Evolutionary conservation across 2,329 filamentous ascomycete genomes (phyloP).

Genomic region (Penicillium sclerotiorum): DNA sequence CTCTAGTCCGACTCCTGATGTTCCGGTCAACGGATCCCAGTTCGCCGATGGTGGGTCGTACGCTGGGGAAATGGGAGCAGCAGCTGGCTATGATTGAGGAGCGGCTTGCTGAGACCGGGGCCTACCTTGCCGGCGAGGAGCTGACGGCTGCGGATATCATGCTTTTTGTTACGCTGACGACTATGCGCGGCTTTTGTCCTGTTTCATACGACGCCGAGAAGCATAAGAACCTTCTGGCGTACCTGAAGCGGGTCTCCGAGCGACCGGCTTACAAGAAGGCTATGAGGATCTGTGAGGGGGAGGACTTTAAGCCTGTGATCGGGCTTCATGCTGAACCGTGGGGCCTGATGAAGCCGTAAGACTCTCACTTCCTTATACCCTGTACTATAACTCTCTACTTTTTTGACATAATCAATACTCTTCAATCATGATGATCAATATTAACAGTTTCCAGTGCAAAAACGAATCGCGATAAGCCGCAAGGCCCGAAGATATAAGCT

Average conservation of each 20-base stretch:
- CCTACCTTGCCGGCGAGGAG: slow-evolving; percentile 22
- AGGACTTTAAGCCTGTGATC: slow-evolving; percentile 23
- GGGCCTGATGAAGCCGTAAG: slow-evolving; percentile 3
- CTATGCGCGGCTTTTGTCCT: slow-evolving; percentile 23
- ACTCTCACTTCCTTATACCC: background rate
- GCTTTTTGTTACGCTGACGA: slow-evolving; percentile 22
- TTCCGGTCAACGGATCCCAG: slow-evolving; percentile 6
- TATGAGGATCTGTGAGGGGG: slow-evolving; percentile 25
- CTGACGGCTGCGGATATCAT: slow-evolving; percentile 27
- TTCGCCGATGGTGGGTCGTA: slow-evolving; percentile 7
- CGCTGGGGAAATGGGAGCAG: slow-evolving; percentile 11
- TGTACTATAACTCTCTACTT: slow-evolving; percentile 2
- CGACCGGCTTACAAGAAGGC: slow-evolving; percentile 24
- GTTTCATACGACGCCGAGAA: slow-evolving; percentile 20
- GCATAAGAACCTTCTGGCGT: slow-evolving; percentile 21
- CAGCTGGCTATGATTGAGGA: slow-evolving; percentile 18
- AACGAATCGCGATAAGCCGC: background rate
- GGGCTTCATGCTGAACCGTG: slow-evolving; percentile 16
- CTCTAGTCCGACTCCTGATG: slow-evolving; percentile 18
- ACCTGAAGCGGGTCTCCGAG: slow-evolving; percentile 22
- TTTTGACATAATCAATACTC: too few relatives aligned
- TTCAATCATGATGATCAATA: background rate
- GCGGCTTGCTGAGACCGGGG: slow-evolving; percentile 20
- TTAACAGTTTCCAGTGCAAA: background rate
- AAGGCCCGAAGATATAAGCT: background rate